These are phyloP conservation scores for Curvularia sp. DNA, from an alignment of 2,329 filamentous ascomycete species.

Conservation along the genomic window DNA sequence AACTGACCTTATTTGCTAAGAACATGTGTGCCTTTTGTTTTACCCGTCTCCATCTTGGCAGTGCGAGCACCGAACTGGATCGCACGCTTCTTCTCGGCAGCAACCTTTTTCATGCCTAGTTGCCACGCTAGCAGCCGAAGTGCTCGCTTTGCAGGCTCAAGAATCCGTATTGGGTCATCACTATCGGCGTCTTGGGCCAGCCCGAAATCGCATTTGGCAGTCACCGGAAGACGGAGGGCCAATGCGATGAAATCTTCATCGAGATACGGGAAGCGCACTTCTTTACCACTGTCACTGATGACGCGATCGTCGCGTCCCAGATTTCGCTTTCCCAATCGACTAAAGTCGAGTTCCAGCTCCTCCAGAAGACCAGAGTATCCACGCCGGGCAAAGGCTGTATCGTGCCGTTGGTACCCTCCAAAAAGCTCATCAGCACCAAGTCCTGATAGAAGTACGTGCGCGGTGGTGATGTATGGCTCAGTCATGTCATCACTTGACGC, in stretches of 20 bases:
- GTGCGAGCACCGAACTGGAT: slow-evolving; percentile 61
- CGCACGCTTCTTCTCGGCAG: slow-evolving; percentile 90
- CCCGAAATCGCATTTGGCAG: slow-evolving; percentile 90
- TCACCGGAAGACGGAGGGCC: slow-evolving; percentile 76
- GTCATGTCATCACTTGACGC: slow-evolving; percentile 35
- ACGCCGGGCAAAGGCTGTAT: slow-evolving; percentile 72
- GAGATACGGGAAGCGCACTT: slow-evolving; percentile 88
- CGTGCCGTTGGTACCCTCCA: slow-evolving; percentile 87
- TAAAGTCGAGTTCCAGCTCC: slow-evolving; percentile 85
- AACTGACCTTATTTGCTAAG: slow-evolving; percentile 46
- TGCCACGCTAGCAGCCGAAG: slow-evolving; percentile 78
- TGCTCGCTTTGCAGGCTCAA: slow-evolving; percentile 83
- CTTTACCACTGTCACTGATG: slow-evolving; percentile 86
- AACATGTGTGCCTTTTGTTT: slow-evolving; percentile 57
- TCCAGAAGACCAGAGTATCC: slow-evolving; percentile 76
- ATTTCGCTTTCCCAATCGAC: slow-evolving; percentile 89
- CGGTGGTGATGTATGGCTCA: slow-evolving; percentile 68
- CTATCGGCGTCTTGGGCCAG: slow-evolving; percentile 24
- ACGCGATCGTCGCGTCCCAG: slow-evolving; percentile 92
- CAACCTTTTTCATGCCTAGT: slow-evolving; percentile 74
- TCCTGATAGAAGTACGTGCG: slow-evolving; percentile 87
- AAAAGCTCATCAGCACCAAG: slow-evolving; percentile 96
- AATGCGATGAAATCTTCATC: slow-evolving; percentile 87
- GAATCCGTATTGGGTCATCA: slow-evolving; percentile 40
- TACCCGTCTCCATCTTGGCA: slow-evolving; percentile 57